These are phyloP conservation scores for Diaporthe sp. DNA, from an alignment of 2,329 filamentous ascomycete genomes.

Conservation along the genomic window DNA sequence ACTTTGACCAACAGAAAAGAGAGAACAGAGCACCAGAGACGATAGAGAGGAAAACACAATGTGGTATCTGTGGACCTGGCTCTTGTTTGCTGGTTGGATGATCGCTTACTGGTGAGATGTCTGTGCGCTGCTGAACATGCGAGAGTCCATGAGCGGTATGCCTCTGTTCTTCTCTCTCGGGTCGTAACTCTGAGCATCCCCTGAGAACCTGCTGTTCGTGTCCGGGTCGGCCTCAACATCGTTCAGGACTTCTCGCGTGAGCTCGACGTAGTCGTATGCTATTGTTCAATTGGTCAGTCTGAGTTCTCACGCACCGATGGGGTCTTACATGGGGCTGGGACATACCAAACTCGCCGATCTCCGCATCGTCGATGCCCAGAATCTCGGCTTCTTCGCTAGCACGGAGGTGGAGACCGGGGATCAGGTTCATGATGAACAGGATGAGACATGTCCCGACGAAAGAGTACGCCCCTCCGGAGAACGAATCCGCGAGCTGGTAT, in stretches of 20 bases:
- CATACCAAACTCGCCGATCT: slow-evolving; percentile 84
- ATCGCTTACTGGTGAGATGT: slow-evolving; percentile 38
- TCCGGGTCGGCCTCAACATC: slow-evolving; percentile 42
- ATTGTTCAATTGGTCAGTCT: not conserved
- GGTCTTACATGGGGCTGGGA: no score
- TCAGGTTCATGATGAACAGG: slow-evolving; percentile 83
- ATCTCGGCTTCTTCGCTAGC: slow-evolving; percentile 84
- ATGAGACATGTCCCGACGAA: slow-evolving; percentile 85
- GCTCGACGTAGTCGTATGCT: slow-evolving; percentile 94
- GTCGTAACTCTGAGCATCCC: slow-evolving; percentile 39
- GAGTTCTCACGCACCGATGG: not conserved
- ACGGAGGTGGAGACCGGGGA: slow-evolving; percentile 82
- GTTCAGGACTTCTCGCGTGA: slow-evolving; percentile 74
- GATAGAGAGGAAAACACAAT: not conserved
- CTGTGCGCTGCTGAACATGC: slow-evolving; percentile 52
- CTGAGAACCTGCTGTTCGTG: slow-evolving; percentile 50
- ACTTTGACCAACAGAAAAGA: slow-evolving; percentile 19
- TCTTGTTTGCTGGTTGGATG: slow-evolving; percentile 19
- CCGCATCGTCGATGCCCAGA: slow-evolving; percentile 87
- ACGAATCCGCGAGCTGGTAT: slow-evolving; percentile 86
- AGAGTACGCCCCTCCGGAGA: slow-evolving; percentile 82
- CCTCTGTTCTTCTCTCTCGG: slow-evolving; percentile 64
- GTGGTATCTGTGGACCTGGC: slow-evolving; percentile 11
- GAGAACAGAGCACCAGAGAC: not conserved
- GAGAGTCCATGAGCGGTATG: slow-evolving; percentile 62